Evolutionary conservation across 148 eudicot species (phyloP).

Genomic region (Agrostemma githago): DNA sequence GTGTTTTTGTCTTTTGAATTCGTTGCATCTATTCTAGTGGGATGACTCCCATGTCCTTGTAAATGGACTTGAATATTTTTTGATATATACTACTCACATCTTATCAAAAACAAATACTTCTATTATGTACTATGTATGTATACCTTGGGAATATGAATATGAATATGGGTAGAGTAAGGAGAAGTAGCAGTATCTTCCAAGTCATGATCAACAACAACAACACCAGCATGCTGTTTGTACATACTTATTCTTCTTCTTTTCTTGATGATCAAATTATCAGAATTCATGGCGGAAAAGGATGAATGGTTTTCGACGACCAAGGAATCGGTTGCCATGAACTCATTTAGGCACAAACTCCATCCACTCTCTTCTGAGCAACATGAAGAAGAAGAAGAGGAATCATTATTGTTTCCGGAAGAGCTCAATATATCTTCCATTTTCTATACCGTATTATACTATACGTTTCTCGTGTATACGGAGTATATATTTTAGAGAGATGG

Average conservation of each 20-base stretch:
- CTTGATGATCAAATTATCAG: not conserved
- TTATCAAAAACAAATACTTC: too few species aligned
- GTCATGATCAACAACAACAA: slow-evolving; percentile 26
- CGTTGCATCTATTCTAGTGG: too few species aligned
- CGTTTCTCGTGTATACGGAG: too few species aligned
- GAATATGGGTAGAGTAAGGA: slow-evolving; percentile 9
- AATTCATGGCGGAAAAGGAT: slow-evolving; percentile 14
- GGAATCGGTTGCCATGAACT: slow-evolving; percentile 15
- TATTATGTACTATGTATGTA: not conserved
- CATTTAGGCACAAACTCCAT: slow-evolving; percentile 33
- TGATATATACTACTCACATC: too few species aligned
- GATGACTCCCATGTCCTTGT: too few species aligned
- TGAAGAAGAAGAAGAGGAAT: not conserved
- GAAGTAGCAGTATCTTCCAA: slow-evolving; percentile 43
- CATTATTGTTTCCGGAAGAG: slow-evolving; percentile 10
- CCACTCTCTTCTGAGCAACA: slow-evolving; percentile 30
- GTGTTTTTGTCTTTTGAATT: too few species aligned
- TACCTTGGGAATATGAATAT: slow-evolving; percentile 30
- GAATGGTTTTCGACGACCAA: not conserved
- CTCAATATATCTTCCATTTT: slow-evolving; percentile 24
- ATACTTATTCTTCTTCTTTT: slow-evolving; percentile 17
- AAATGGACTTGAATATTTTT: too few species aligned
- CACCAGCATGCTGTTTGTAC: not conserved
- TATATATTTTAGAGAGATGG: not conserved
- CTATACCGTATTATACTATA: too few species aligned